Percentiles rank a stretch among this genome's conserved stretches.
phyloP scores from a whole-genome alignment of 306 rosid genomes.

The Prunus kanzakura region DNA sequence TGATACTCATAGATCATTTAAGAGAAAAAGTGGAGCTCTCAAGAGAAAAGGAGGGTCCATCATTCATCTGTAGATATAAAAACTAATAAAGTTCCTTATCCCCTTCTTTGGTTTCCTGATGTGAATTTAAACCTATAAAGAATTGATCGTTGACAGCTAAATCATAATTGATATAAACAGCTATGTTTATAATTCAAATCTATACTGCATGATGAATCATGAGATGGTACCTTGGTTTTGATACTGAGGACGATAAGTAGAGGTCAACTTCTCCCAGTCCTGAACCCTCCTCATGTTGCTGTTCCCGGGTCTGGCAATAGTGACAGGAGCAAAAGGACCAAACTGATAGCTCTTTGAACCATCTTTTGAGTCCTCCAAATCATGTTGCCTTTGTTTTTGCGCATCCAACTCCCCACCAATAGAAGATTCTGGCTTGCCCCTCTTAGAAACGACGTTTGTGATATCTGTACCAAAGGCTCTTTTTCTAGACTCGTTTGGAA shows the following conservation, averaged over 20 bases:
- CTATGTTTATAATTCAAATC: not conserved
- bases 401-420: constrained; percentile 24
- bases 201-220: constrained; percentile 4
- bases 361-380: constrained; percentile 33
- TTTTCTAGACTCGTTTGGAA: constrained; percentile 47
- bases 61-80: not conserved
- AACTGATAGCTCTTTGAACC: constrained; percentile 55
- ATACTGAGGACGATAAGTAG: constrained; percentile 66
- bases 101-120: not conserved
- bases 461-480: constrained; percentile 75
- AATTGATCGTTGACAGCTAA: not conserved
- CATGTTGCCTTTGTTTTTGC: constrained; percentile 30
- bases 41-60: not conserved
- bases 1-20: not conserved
- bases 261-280: constrained; percentile 64
- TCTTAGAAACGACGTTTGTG: constrained; percentile 57
- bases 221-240: constrained; percentile 77
- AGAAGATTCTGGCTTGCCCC: constrained; percentile 39
- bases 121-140: not conserved
- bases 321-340: constrained; percentile 84
- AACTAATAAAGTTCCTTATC: not conserved
- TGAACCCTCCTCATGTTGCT: constrained; percentile 34
- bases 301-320: constrained; percentile 45
- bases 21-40: constrained; percentile 7
- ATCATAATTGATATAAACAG: not conserved